Evolutionary conservation across 306 rosid genomes (phyloP).

Genomic region (Acacia melanoxylon): DNA sequence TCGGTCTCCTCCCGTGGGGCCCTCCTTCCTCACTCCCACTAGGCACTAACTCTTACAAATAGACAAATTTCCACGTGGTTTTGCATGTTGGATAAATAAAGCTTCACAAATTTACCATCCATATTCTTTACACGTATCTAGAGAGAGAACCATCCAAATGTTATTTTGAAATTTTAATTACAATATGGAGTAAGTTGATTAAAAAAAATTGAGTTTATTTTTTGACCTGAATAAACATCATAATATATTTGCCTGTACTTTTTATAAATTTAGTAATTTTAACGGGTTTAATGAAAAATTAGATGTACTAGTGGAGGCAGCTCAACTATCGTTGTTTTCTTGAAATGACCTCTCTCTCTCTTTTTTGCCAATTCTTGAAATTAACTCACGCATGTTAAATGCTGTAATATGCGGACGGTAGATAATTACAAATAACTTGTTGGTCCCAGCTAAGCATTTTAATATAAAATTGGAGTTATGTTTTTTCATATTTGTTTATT

Average conservation of each 20-base stretch:
- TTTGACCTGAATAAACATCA: neutral
- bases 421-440: no score
- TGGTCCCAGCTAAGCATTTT: no score
- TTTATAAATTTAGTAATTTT: neutral
- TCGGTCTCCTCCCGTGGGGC: conserved; percentile 26
- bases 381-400: neutral
- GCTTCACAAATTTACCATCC: no score
- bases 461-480: no score
- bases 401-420: neutral
- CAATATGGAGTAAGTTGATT: no score
- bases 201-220: neutral
- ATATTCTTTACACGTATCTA: no score
- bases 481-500: neutral
- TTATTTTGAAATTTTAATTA: no score
- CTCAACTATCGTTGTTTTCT: neutral
- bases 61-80: neutral
- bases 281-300: neutral
- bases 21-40: neutral
- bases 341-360: no score
- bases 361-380: no score
- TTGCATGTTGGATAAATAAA: neutral
- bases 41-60: neutral
- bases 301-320: neutral
- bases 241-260: no score
- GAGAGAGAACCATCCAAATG: no score